phyloP scores from a whole-genome alignment of 441 rosid genomes.

The Rhodomyrtus psidioides region DNA sequence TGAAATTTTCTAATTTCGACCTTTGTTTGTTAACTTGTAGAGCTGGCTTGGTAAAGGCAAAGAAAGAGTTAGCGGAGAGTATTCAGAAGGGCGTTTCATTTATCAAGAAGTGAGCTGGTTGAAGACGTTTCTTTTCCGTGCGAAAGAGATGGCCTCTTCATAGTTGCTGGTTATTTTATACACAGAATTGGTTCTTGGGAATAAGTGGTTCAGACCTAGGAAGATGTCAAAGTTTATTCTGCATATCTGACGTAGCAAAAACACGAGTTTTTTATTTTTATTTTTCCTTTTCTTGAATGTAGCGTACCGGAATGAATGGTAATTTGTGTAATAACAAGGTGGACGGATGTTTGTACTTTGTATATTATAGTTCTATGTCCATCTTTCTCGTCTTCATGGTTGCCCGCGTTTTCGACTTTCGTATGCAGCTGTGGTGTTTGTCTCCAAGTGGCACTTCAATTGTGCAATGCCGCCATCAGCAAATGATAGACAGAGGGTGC shows the following conservation, averaged over 20 bases:
- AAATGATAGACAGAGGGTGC: not conserved
- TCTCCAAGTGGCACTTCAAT: not conserved
- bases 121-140: not conserved
- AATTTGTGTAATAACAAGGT: not conserved
- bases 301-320: not conserved
- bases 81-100: slow-evolving; percentile 75
- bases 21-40: slow-evolving; percentile 15
- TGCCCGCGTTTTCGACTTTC: not conserved
- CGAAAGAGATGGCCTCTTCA: not conserved
- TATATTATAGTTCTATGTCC: not conserved
- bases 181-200: not conserved
- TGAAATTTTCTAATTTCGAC: not conserved
- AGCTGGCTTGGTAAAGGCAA: slow-evolving; percentile 78
- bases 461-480: not conserved
- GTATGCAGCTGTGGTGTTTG: not conserved
- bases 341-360: not conserved
- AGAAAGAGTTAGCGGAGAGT: slow-evolving; percentile 75
- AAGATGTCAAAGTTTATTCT: not conserved
- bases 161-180: not conserved
- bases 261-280: too few relatives aligned
- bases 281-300: not conserved
- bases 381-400: not conserved
- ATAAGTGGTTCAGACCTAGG: not conserved
- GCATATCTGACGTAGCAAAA: not conserved
- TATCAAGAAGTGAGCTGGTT: slow-evolving; percentile 40